Evolutionary conservation across 129 eudicot species (phyloP).

Genomic region (Oenanthe sinensis): DNA sequence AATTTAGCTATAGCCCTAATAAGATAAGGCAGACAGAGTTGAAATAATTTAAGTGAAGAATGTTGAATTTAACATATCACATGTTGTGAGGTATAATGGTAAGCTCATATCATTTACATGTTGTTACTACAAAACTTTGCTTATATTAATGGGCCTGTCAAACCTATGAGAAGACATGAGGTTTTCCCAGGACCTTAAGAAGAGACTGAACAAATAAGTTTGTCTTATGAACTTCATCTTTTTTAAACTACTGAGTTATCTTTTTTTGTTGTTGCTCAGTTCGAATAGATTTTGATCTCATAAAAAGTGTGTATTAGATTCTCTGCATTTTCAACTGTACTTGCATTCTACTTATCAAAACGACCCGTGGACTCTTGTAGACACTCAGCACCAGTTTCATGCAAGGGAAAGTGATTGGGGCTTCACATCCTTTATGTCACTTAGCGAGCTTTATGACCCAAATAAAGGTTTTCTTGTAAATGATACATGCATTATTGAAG

Average conservation of each 20-base stretch:
- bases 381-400: conserved; percentile 92
- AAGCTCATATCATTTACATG: not conserved
- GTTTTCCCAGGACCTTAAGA: not conserved
- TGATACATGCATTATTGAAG: conserved; percentile 77
- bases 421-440: conserved; percentile 90
- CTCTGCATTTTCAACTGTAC: not conserved
- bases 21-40: not conserved
- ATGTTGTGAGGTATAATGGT: not conserved
- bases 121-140: not conserved
- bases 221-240: not conserved
- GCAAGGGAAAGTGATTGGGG: conserved; percentile 98
- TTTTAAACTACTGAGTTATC: not conserved
- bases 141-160: not conserved
- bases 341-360: not conserved
- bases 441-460: conserved; percentile 81
- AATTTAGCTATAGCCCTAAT: not conserved
- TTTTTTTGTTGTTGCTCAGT: not conserved
- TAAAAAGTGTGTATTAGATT: not conserved
- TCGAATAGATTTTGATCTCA: not conserved
- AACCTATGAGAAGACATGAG: not conserved
- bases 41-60: not conserved
- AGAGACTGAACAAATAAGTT: not conserved
- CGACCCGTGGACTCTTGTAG: conserved; percentile 28
- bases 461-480: conserved; percentile 64
- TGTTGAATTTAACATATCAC: not conserved